Percentiles rank a stretch among this genome's conserved stretches.
These are phyloP conservation scores for Seminavis robusta DNA, from an alignment of 108 stramenopile genomes.

Conservation along the genomic window DNA sequence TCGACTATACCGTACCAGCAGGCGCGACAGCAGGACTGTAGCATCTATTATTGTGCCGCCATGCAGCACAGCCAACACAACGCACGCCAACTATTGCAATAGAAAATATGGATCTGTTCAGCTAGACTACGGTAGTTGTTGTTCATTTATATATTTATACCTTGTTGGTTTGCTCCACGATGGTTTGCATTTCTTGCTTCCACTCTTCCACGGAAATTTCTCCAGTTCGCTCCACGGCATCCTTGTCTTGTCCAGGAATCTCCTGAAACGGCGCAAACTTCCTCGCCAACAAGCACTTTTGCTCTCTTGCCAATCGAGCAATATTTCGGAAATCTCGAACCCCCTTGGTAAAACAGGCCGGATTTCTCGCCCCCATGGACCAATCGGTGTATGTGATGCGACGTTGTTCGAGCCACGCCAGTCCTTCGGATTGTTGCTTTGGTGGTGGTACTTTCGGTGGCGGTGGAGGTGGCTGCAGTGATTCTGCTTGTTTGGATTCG, in stretches of 20 bases:
- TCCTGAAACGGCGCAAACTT: constrained; percentile 54
- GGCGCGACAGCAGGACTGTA: too few species aligned
- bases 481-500: not conserved
- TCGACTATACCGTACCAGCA: too few species aligned
- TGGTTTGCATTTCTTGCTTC: constrained; percentile 16
- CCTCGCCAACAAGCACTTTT: constrained; percentile 79
- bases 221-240: constrained; percentile 18
- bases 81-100: too few species aligned
- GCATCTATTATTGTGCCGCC: too few species aligned
- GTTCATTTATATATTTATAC: too few species aligned
- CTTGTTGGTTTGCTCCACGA: too few species aligned
- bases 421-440: too few species aligned
- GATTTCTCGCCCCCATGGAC: constrained; percentile 73
- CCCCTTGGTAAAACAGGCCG: constrained; percentile 51
- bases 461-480: not conserved
- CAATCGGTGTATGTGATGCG: constrained; percentile 85
- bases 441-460: constrained; percentile 19
- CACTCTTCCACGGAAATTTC: constrained; percentile 30
- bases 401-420: constrained; percentile 28
- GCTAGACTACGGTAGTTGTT: too few species aligned
- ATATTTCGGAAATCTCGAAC: constrained; percentile 56
- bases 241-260: constrained; percentile 5
- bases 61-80: too few species aligned
- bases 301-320: constrained; percentile 45
- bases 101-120: too few species aligned